Evolutionary conservation across 2,329 filamentous ascomycete species (phyloP).

Genomic region (Hypoxylon sp.): DNA sequence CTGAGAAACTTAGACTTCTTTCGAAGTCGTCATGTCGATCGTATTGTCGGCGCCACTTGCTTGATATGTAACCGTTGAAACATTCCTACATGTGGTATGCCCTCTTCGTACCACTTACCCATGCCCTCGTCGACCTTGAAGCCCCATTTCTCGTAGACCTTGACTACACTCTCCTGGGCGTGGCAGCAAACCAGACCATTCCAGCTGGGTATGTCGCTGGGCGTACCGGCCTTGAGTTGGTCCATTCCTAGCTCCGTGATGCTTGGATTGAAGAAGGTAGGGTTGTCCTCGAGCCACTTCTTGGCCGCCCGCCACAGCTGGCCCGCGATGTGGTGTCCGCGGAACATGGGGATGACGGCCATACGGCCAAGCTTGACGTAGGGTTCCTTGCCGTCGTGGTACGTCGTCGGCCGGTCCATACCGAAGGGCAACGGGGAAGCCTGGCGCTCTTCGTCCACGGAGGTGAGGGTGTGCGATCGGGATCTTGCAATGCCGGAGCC

Average conservation of each 20-base stretch:
- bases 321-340: slow-evolving; percentile 75
- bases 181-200: slow-evolving; percentile 83
- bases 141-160: slow-evolving; percentile 78
- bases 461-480: slow-evolving; percentile 38
- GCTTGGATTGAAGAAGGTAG: slow-evolving; percentile 67
- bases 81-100: slow-evolving; percentile 90
- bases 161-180: slow-evolving; percentile 77
- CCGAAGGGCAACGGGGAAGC: slow-evolving; percentile 47
- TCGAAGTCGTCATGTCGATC: slow-evolving; percentile 1
- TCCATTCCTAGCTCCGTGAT: slow-evolving; percentile 62
- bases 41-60: slow-evolving; percentile 37
- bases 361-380: slow-evolving; percentile 88
- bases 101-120: slow-evolving; percentile 86
- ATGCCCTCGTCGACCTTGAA: slow-evolving; percentile 81
- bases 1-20: background rate
- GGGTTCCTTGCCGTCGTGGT: slow-evolving; percentile 75
- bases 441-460: slow-evolving; percentile 46
- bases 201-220: slow-evolving; percentile 71
- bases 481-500: slow-evolving; percentile 39
- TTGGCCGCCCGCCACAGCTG: slow-evolving; percentile 77
- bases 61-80: slow-evolving; percentile 66
- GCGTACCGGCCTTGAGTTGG: slow-evolving; percentile 58
- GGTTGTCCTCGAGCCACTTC: slow-evolving; percentile 76
- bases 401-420: slow-evolving; percentile 63
- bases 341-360: slow-evolving; percentile 76